Base-by-base conservation (phyloP, 768 basidiomycete genomes). In the Collybia sordida region DNA sequence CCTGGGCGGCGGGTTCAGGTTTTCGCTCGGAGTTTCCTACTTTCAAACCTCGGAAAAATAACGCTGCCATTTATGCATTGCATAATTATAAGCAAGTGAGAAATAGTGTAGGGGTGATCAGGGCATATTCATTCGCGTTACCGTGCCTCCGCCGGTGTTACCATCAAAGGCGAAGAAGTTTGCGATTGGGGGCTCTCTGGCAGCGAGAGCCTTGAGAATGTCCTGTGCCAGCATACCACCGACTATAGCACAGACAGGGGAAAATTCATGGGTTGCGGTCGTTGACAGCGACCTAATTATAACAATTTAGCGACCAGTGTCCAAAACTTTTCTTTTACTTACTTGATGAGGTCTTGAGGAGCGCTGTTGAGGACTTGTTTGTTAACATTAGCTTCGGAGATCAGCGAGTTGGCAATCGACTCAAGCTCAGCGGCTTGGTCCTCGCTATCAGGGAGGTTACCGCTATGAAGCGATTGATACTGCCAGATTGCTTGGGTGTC, bases 161-260 rank as follows among this genome's bases (percentile, higher is more conserved):
- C 93, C 92, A 67, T 98, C 92, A 52, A 96, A 94, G 3, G 83
- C 77, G 55, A 95, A 86, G 54, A 97, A 86, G 66, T 99, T 99
- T 45, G 90, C 88, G 55, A 97, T 88, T 3, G 96, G 96, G 22
- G 90, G 83, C 60, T 98, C 97, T 44, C 93, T 86, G 49, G 87
- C 91, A 48, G 87, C 89, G 34, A 98, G 77, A 0, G 92, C 84
- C 65, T 97, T 94, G 35, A 99, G 74, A 45, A 98, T 87, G 64
- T 99, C 97, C 66, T 98, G 97, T 1, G 86, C 95, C 12, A 98
- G 72, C 71, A 98, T 81, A 19, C 97, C 97, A 22, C 97, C 97
- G 34, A 99, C 78, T 28, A 99, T 89, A 1, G 97, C 97, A 64
- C 93, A 92, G 1, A 93, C 86, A 0, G 97, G 93, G 0, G 93